Percentiles rank a stretch among this genome's conserved stretches.
phyloP scores from a whole-genome alignment of 1,284 basidiomycete species.

The Boletellus deceptivus region DNA sequence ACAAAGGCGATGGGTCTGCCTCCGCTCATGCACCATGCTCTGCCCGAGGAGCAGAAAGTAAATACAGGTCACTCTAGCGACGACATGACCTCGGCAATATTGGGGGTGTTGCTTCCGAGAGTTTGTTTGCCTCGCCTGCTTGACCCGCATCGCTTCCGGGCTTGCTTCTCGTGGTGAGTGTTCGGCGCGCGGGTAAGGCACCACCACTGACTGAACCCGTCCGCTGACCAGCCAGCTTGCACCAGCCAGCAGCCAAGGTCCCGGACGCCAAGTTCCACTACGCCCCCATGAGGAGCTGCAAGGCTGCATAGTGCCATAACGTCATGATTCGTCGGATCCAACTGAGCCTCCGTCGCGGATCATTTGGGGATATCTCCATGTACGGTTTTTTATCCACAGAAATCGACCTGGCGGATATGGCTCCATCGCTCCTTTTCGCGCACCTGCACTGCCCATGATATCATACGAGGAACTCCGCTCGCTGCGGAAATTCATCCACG shows the following conservation, averaged over 20 bases:
- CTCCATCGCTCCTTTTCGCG: conserved; percentile 5
- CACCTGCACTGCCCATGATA: conserved; percentile 9
- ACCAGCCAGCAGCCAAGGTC: background rate
- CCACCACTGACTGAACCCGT: no score
- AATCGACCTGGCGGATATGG: conserved; percentile 4
- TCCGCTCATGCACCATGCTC: background rate
- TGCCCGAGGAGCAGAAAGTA: background rate
- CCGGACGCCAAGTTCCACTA: background rate
- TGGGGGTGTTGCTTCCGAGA: background rate
- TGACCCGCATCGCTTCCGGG: background rate
- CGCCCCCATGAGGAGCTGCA: background rate
- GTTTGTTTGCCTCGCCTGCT: background rate
- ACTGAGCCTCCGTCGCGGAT: background rate
- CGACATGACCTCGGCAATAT: background rate
- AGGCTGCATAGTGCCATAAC: background rate
- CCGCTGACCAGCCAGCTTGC: no score
- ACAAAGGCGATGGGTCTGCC: background rate
- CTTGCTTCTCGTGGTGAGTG: background rate
- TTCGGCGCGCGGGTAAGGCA: no score
- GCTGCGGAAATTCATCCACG: conserved; percentile 3
- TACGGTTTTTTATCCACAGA: background rate
- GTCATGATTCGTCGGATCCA: background rate
- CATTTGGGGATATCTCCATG: background rate
- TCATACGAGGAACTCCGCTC: background rate
- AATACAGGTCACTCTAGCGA: background rate